Evolutionary conservation across 768 basidiomycete species (phyloP), one percentile per base, ranked within the genome.

Genomic region (Pleurotus cornucopiae): DNA sequence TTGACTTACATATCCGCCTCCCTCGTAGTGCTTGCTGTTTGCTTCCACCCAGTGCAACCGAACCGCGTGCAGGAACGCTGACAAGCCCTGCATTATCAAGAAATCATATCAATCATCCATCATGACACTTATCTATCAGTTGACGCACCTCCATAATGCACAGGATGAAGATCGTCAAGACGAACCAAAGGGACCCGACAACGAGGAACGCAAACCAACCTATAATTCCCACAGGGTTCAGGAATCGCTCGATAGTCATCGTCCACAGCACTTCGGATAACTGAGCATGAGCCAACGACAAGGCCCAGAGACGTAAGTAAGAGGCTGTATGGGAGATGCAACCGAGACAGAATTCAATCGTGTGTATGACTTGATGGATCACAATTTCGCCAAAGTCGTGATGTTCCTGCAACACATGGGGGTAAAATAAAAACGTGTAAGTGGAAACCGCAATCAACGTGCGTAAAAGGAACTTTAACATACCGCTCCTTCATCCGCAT

Each of bases 11-110:
- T 94, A 84, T 69, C 93, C 94, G 57, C 82, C 89, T 34, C 91
- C 94, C 70, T 89, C 84, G 68, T 89, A 96, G 67, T 94, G 93
- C 78, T 97, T 96, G 74, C 94, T 94, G 76, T 96, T 97, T 53
- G 88, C 92, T 72, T 98, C 95, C 57, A 98, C 96, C 94, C 96
- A 98, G 72, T 98, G 96, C 62, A 98, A 79, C 66, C 96, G 86
- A 60, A 98, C 81, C 5, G 96, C 96, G 70, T 98, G 96, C 70
- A 98, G 72, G 77, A 98, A 98, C 38, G 96, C 96, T 64, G 90
- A 93, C 34, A 98, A 78, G 62, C 96, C 94, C 91, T 94, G 13
- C 39, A 59, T 13, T 38, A 53, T 56, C 56, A 60, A 41, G 54
- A 56, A 25, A 56, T 34, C 30, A 34, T 57, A 55, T 59, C 54